phyloP scores from a whole-genome alignment of 2,329 filamentous ascomycete genomes.

The Beauveria sp. region DNA sequence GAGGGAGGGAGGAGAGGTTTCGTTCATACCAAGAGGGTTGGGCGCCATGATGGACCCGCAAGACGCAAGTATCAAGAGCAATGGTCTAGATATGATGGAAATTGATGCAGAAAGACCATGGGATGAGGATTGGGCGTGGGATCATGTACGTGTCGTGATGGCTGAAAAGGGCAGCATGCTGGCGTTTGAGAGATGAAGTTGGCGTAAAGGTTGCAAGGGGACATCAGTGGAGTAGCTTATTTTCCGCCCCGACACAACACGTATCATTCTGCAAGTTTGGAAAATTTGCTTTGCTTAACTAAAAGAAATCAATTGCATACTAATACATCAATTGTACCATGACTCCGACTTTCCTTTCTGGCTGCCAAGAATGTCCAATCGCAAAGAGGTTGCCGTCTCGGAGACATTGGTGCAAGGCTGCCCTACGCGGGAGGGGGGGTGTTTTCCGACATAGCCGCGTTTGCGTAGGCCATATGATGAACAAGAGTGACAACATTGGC shows the following conservation, averaged over 20 bases:
- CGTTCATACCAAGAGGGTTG: neutral
- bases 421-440: too few relatives aligned
- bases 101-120: neutral
- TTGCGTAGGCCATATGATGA: too few relatives aligned
- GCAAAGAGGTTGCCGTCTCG: too few relatives aligned
- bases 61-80: neutral
- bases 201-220: neutral
- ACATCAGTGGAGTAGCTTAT: neutral
- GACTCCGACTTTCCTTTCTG: too few relatives aligned
- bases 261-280: neutral
- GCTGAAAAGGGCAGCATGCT: neutral
- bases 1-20: neutral
- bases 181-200: neutral
- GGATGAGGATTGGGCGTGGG: neutral
- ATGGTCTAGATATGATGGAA: neutral
- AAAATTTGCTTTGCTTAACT: too few relatives aligned
- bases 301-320: too few relatives aligned
- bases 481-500: too few relatives aligned
- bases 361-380: too few relatives aligned
- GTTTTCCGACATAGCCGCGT: too few relatives aligned
- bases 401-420: too few relatives aligned
- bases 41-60: slow-evolving; percentile 15
- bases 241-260: neutral
- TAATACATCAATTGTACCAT: too few relatives aligned
- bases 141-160: neutral